Evolutionary conservation across 31 red algal species (phyloP), one percentile per base, ranked within the genome.

Genomic region (Bonnemaisonia californica): DNA sequence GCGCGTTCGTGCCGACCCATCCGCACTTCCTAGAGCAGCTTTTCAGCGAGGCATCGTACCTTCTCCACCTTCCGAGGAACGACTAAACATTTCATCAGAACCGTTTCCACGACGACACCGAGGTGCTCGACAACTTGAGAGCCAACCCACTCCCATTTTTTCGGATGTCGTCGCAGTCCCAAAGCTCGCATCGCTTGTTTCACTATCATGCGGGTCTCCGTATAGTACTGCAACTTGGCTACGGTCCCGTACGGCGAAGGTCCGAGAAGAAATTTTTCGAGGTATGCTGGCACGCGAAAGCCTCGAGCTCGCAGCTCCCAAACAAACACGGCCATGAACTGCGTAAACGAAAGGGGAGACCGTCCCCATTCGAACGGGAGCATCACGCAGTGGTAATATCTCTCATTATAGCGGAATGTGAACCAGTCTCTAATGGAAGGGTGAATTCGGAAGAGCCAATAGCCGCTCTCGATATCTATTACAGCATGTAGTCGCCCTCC

Each of bases 231-330:
- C 38, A 41, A 36, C 4, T 0, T 38, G 7, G 80, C 28, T 3
- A 71, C 54, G 18, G n/a, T 59, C 9, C 80, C 80, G 11, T 39
- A 45, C 13, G 66, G 40, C 0, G 80, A 23, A 23, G 83, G 72
- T n/a, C 57, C 85, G 3, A 84, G 41, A 4, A 85, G 0, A 39
- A 92, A 84, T 1, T 92, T 62, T 59, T 85, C 89, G 32, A 92
- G 37, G 63, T 92, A 92, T 1, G 72, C 34, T 8, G 57, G 63
- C 1, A 92, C 58, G 22, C 80, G 63, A 24, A 45, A 78, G 4
- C 60, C 70, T 18, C 4, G 33, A 0, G 54, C 2, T 0, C 86
- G 56, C 0, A 80, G 47, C 21, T 74, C 36, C 16, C 56, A 22
- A 16, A 89, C 77, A 0, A 81, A 89, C 11, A 58, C 76, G 0